Base-by-base conservation (phyloP, 1,139 yeast species). In the Arxiozyma slooffiae region DNA sequence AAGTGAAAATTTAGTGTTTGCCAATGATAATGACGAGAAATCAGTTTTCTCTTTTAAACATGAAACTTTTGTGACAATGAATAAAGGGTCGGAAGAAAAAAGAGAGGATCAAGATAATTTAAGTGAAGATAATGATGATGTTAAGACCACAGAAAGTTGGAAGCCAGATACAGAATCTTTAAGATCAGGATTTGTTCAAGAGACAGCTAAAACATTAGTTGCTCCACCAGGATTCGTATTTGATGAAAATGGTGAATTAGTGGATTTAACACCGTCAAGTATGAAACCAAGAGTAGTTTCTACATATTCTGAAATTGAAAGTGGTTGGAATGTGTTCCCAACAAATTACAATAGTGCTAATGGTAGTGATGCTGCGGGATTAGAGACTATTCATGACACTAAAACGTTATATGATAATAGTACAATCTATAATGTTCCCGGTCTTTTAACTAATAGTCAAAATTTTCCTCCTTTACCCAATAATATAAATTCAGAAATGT, bases 251-350 rank as follows among this genome's bases (percentile, higher is more conserved):
- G 67, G 67, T 14, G 56, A 63, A 30, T 53, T 59, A 23, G 58
- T 63, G 11, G 62, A 60, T 46, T 51, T 59, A 40, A 60, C 64
- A 2, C 65, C 66, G 6, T 52, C 64, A 2, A 59, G 62, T 44
- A 61, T 61, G 60, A 60, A 61, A 49, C 47, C 57, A 20, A 54
- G 67, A 24, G 59, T 55, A 3, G 61, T 57, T 0, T 61, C 67
- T 0, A 56, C 63, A 7, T 62, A 64, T 44, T 59, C 67, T 4
- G 69, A 64, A 45, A 57, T 57, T 8, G 70, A 62, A 36, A 65
- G 68, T 47, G 55, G 62, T 5, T 67, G 69, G 68, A 62, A 66
- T 47, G 68, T 67, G 7, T 67, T 67, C 46, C 70, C 70, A 18
- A 55, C 64, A 1, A 57, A 51, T 11, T 51, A 48, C 18, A 47